phyloP scores from a whole-genome alignment of 2,329 filamentous ascomycete species.

The Hypomyces perniciosus region DNA sequence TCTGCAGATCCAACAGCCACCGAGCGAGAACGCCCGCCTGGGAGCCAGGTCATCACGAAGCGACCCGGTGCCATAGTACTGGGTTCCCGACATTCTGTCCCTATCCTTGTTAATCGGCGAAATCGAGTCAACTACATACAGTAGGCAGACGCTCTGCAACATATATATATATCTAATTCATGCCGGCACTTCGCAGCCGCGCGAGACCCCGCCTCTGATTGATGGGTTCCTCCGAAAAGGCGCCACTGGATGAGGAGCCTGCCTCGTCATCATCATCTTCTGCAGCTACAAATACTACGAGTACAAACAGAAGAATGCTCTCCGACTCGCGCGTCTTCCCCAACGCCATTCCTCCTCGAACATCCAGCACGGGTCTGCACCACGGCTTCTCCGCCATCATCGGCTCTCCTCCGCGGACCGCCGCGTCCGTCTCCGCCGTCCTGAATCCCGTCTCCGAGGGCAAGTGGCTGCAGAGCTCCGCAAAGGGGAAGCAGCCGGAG shows the following conservation, averaged over 20 bases:
- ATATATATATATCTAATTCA: neutral
- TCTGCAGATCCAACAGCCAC: neutral
- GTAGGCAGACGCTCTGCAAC: neutral
- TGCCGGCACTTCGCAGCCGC: neutral
- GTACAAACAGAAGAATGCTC: neutral
- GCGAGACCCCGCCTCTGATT: neutral
- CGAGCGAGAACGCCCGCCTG: neutral
- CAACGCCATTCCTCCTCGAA: slow-evolving; percentile 65
- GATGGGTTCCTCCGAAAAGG: neutral
- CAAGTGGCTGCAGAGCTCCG: slow-evolving; percentile 46
- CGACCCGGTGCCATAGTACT: neutral
- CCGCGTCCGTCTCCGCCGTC: slow-evolving; percentile 25
- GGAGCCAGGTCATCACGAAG: neutral
- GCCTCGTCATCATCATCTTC: neutral
- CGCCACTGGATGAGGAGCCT: neutral
- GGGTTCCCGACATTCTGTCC: neutral
- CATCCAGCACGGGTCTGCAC: slow-evolving; percentile 45
- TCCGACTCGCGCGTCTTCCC: slow-evolving; percentile 31
- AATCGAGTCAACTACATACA: neutral
- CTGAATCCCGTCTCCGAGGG: slow-evolving; percentile 52
- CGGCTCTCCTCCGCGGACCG: slow-evolving; percentile 19
- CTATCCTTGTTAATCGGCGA: neutral
- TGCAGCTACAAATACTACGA: neutral
- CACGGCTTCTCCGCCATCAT: slow-evolving; percentile 4
- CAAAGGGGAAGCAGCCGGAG: slow-evolving; percentile 17